These are phyloP conservation scores for Pseudoscleropodium purum DNA, from an alignment of 225 moss, liverwort and hornwort species.

Conservation along the genomic window DNA sequence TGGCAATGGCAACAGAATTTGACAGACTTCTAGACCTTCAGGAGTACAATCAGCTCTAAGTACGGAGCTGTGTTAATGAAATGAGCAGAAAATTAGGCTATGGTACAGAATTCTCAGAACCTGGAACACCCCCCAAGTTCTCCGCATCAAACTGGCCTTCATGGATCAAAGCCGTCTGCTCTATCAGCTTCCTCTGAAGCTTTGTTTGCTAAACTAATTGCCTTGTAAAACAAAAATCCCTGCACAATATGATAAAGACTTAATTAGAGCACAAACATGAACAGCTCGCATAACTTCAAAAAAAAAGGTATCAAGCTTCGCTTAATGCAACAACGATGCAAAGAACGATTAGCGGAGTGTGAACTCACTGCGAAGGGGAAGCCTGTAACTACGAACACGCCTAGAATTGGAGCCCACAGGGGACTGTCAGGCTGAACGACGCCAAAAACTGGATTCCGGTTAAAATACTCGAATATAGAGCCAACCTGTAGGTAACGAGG, in stretches of 20 bases:
- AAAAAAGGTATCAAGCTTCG: not conserved
- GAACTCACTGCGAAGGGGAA: conserved; percentile 69
- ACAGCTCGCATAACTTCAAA: not conserved
- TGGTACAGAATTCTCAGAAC: conserved; percentile 18
- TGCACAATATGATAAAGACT: conserved; percentile 29
- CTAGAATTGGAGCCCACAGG: conserved; percentile 73
- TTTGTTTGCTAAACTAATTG: conserved; percentile 71
- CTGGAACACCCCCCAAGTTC: not conserved
- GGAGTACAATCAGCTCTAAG: not conserved
- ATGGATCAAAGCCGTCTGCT: conserved; percentile 62
- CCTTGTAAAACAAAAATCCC: conserved; percentile 74
- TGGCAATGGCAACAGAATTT: not conserved
- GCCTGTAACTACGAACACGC: conserved; percentile 67
- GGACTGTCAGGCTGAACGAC: conserved; percentile 70
- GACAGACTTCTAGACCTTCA: not conserved
- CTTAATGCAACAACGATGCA: not conserved
- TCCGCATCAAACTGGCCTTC: conserved; percentile 29
- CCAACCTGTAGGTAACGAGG: conserved; percentile 50
- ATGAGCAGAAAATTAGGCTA: not conserved
- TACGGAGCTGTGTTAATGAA: not conserved
- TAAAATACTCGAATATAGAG: conserved; percentile 84
- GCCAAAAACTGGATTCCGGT: conserved; percentile 72
- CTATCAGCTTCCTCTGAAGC: conserved; percentile 79
- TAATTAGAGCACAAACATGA: not conserved
- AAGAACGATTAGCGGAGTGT: not conserved